phyloP scores from a whole-genome alignment of 148 eudicot genomes.

The Rheum nobile region DNA sequence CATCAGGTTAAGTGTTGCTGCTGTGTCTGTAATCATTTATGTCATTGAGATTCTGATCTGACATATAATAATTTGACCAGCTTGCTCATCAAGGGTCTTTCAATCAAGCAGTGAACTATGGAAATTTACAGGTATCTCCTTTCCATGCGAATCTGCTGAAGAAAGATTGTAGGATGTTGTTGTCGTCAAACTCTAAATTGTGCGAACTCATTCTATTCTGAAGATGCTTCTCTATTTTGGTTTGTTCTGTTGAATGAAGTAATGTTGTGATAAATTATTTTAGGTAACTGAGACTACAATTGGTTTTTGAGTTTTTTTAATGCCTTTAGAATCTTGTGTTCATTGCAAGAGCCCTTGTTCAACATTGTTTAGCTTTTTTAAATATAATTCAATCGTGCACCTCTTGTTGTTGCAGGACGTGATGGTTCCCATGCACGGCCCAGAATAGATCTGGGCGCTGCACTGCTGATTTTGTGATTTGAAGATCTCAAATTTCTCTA shows the following conservation, averaged over 20 bases:
- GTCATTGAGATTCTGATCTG: not conserved
- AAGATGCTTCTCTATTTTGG: not conserved
- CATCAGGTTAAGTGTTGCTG: slow-evolving; percentile 34
- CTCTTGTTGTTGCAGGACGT: slow-evolving; percentile 18
- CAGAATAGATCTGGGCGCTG: slow-evolving; percentile 16
- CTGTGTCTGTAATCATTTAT: not conserved
- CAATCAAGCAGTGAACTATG: slow-evolving; percentile 59
- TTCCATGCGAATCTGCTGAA: not conserved
- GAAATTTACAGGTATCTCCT: slow-evolving; percentile 45
- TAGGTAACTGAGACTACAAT: too few relatives aligned
- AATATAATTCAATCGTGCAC: not conserved
- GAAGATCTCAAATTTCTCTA: not conserved
- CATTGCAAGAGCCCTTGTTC: not conserved
- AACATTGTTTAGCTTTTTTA: not conserved
- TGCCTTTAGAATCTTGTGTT: not conserved
- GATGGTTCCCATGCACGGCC: slow-evolving; percentile 38
- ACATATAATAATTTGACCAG: slow-evolving; percentile 21
- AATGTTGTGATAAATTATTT: too few relatives aligned
- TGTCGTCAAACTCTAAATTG: not conserved
- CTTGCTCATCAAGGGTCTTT: slow-evolving; percentile 79
- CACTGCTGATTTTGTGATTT: not conserved
- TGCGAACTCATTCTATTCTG: not conserved
- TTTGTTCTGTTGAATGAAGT: too few relatives aligned
- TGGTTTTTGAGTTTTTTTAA: not conserved
- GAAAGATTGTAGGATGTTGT: not conserved